Evolutionary conservation across 2,329 filamentous ascomycete species (phyloP).

Genomic region (Verticillium tricorpus): DNA sequence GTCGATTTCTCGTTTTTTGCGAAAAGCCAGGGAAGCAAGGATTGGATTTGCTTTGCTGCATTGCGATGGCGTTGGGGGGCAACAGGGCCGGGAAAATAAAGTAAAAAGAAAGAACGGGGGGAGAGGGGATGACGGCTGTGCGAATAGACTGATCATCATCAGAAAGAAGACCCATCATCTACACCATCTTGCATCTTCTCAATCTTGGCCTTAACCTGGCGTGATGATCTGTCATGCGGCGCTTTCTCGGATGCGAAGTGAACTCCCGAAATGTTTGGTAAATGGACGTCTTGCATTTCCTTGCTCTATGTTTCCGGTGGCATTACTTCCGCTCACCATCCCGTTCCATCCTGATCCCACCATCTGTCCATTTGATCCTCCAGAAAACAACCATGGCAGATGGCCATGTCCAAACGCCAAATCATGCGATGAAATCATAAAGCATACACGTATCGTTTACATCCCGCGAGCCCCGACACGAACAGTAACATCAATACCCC

Average conservation of each 20-base stretch:
- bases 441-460: slow-evolving; percentile 1
- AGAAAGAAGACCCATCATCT: background rate
- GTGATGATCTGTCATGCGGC: no score
- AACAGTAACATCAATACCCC: slow-evolving; percentile 26
- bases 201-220: background rate
- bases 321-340: slow-evolving; percentile 1
- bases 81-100: slow-evolving; percentile 6
- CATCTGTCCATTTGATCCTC: background rate
- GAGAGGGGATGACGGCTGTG: background rate
- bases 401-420: background rate
- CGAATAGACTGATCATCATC: background rate
- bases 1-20: background rate
- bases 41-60: slow-evolving; percentile 23
- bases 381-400: background rate
- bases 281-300: background rate
- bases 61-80: slow-evolving; percentile 34
- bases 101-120: slow-evolving; percentile 4
- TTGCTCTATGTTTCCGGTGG: background rate
- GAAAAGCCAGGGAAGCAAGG: background rate
- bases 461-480: background rate
- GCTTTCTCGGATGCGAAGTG: background rate
- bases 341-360: background rate
- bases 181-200: background rate
- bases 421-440: background rate
- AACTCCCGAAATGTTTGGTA: background rate